Evolutionary conservation across 2,329 filamentous ascomycete species (phyloP).

Genomic region (Fusarium caatingaense): DNA sequence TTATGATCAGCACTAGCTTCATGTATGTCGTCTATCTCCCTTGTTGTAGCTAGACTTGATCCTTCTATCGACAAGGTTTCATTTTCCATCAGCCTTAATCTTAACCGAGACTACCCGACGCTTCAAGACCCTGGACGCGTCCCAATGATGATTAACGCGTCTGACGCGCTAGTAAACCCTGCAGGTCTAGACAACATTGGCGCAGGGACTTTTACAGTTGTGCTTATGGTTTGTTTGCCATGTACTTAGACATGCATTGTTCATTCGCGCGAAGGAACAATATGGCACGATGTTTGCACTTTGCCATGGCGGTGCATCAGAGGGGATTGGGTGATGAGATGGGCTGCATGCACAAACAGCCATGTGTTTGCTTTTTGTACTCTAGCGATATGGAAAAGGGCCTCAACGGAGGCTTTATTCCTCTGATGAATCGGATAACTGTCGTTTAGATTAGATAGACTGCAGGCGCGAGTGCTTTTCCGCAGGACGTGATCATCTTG

Average conservation of each 20-base stretch:
- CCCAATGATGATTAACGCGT: background rate
- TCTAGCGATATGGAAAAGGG: background rate
- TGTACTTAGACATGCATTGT: background rate
- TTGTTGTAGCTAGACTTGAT: background rate
- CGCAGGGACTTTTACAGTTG: background rate
- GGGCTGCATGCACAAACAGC: background rate
- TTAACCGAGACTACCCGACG: background rate
- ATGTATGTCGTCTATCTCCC: background rate
- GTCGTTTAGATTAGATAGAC: background rate
- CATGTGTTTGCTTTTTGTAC: background rate
- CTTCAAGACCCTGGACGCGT: background rate
- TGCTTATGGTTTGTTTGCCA: background rate
- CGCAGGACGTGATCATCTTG: background rate
- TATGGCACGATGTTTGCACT: background rate
- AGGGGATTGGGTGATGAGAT: background rate
- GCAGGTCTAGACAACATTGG: background rate
- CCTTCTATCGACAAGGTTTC: background rate
- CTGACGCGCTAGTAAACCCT: background rate
- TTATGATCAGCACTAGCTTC: background rate
- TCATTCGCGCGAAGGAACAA: background rate
- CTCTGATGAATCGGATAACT: background rate
- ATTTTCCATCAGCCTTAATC: background rate
- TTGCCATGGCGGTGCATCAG: background rate
- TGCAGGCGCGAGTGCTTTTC: background rate
- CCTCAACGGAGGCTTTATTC: background rate